Base-by-base conservation (phyloP, 140 eudicot genomes). In the Ambrosia hybrid region DNA sequence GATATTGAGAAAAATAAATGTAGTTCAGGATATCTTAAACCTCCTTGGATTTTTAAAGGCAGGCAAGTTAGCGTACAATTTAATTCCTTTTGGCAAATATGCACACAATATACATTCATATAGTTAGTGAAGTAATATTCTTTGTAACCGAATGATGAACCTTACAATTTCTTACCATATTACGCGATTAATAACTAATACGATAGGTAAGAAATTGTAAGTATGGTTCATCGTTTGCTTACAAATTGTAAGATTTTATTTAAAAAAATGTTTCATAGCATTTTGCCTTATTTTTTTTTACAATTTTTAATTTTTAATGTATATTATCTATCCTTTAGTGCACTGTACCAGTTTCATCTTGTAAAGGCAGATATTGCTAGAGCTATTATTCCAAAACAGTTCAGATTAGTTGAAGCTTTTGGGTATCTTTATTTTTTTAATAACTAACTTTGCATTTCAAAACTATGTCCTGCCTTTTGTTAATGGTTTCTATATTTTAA, bases 1-100 rank as follows among this genome's bases (percentile, higher is more conserved):
- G 84, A 85, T 56, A 55, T 63, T 70, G 68, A 81, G 65, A 83
- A 87, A 83, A 67, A 78, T 51, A 80, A 74, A 75, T 45, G 80
- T 53, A 11, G 76, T 75, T 62, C 79, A 12, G 83, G 86, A 14
- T 93, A 90, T 78, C 84, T 81, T 48, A 88, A 85, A 79, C 93
- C 89, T 55, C 99, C 99, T 11, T 93, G 99, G 97, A 68, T 85
- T 51, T 93, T 94, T 74, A 85, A 81, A 78, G 99, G 99, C 81
- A 88, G 97, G 99, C 82, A 81, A 87, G 99, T 85, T 11, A 48
- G 36, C 46, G 9, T 41, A 5, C 9, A 41, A 41, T 41, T 41
- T 41, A 41, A 48, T 0, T 49, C 26, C 41, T 62, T 41, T 41
- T 41, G n/a, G 53, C 53, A 48, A 48, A 48, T 48, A 48, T 48